Evolutionary conservation across 2,329 filamentous ascomycete genomes (phyloP), one percentile per base, ranked within the genome.

Genomic region (Fusarium nisikadoi): DNA sequence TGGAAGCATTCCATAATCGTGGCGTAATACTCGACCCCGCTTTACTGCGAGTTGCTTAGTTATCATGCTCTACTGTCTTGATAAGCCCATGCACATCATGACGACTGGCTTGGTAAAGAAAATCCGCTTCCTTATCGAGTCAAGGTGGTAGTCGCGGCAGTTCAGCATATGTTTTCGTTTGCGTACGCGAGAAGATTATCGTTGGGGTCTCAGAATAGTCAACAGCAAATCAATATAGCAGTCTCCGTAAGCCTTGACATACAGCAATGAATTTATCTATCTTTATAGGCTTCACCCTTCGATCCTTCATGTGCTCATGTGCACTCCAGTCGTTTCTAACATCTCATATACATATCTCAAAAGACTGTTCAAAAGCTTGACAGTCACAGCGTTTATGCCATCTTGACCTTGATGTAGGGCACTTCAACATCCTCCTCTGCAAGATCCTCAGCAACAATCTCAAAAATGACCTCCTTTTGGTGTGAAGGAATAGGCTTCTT

Each of bases 391-490:
- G 59, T 35, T 75, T 68, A 81, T 56, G 76, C 76, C 60, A 94
- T 84, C 85, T 92, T 95, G 73, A 97, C 90, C 90, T 95, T 97
- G 78, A 98, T 94, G 81, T 97, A 98, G 8, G 96, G 96, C 74
- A 98, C 93, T 84, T 99, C 96, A 3, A 98, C 95, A 81, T 99
- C 96, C 83, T 98, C 94, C 71, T 93, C 95, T 7, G 90, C 91
- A 79, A 90, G 85, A 79, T 98, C 96, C 80, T 98, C 95, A 0
- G 93, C 94, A 11, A 96, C 97, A 74, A 98, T 93, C 85, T 98
- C 96, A 79, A 98, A 97, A 76, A 98, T 98, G 71, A 98, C 90
- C 78, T 97, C 95, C 87, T 93, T 96, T 85, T 97, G 94, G 80
- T 98, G 95, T 8, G 90, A 88, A 1, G 96, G 95, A 64, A 99